phyloP scores from a whole-genome alignment of 1,284 basidiomycete genomes.

The Pyrrhoderma noxium region DNA sequence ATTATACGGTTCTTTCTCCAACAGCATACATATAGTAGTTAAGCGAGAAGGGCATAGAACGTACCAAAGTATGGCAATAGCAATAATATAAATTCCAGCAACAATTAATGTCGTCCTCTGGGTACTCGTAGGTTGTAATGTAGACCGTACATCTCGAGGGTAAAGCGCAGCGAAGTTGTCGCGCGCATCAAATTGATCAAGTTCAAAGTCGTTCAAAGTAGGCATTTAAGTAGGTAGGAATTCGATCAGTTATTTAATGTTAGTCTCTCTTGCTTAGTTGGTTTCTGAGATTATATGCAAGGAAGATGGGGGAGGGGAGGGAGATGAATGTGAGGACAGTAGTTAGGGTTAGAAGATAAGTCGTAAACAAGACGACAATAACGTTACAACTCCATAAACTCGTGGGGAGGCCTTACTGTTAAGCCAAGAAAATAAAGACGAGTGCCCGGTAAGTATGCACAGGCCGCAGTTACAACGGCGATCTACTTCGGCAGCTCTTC shows the following conservation, averaged over 20 bases:
- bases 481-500: too few relatives aligned
- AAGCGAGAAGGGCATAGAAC: conserved; percentile 20
- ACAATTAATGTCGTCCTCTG: conserved; percentile 74
- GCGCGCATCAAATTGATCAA: not conserved
- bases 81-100: conserved; percentile 64
- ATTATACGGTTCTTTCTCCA: conserved; percentile 7
- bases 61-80: conserved; percentile 70
- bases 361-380: too few relatives aligned
- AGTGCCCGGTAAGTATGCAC: too few relatives aligned
- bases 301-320: not conserved
- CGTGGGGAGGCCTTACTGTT: too few relatives aligned
- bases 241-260: not conserved
- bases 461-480: too few relatives aligned
- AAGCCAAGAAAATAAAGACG: too few relatives aligned
- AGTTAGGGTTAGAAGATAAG: too few relatives aligned
- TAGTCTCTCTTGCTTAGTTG: not conserved
- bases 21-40: not conserved
- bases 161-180: conserved; percentile 8
- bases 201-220: conserved; percentile 11
- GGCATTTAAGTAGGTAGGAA: conserved; percentile 6
- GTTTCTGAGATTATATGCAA: not conserved
- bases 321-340: not conserved
- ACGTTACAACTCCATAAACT: too few relatives aligned
- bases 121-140: conserved; percentile 59
- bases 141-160: conserved; percentile 30